Base-by-base conservation (phyloP, 768 basidiomycete species). In the Suillus spraguei region DNA sequence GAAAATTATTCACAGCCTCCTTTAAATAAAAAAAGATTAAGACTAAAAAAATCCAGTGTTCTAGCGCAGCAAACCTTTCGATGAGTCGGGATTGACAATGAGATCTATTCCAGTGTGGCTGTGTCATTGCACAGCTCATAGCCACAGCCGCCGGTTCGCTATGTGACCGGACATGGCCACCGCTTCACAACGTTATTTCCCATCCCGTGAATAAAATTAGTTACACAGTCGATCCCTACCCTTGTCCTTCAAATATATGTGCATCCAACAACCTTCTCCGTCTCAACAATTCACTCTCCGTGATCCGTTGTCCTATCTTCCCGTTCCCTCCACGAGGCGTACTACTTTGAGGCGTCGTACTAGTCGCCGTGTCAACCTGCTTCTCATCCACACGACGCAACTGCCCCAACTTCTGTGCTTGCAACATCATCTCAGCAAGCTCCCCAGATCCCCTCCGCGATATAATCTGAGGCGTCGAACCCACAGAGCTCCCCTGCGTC, bases 261-360 rank as follows among this genome's bases (percentile, higher is more conserved):
- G 88, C 82, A 67, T 91, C 90, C 60, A 95, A 79, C 72, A 95
- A 72, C 69, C 94, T 84, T 60, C 91, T 84, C 68, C 94, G 82
- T 69, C 88, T 78, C 82, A 95, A 89, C 72, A 94, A 74, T 74
- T 92, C 92, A 22, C 80, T 83, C 75, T 94, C 91, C n/a, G 84
- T 83, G 62, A 92, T 92, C 47, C 86, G 87, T 66, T 88, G 86
- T 20, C 90, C 88, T 16, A 82, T 79, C 77, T 76, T 82, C 67
- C 68, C 85, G 74, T 66, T 76, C 1, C 67, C 68, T 11, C 24
- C 66, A 3, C 74, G 68, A 2, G 74, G 75, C 0, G 72, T 77
- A 2, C 72, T 65, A n/a, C 65, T 76, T 75, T 76, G 55, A 41
- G 55, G 55, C 16, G 55, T 39, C 22, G 55, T 52, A 22, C 22